These are phyloP conservation scores for Tylopilus rubrobrunneus DNA, from an alignment of 768 basidiomycete genomes.

Conservation along the genomic window DNA sequence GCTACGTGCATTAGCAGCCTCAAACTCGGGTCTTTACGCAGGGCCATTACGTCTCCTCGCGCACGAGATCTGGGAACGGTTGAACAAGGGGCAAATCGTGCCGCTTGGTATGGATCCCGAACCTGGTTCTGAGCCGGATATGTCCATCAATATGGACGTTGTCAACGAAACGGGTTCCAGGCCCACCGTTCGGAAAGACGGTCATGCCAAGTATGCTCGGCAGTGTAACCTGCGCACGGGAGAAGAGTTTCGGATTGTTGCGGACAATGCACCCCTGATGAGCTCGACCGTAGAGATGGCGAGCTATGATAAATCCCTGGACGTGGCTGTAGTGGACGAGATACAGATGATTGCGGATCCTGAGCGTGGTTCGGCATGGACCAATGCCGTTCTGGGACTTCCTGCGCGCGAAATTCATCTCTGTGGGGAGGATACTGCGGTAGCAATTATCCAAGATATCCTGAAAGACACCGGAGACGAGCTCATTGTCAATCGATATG, in stretches of 20 bases:
- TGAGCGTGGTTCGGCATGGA: conserved; percentile 80
- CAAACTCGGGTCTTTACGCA: conserved; percentile 74
- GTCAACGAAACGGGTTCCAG: conserved; percentile 18
- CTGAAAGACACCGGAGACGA: conserved; percentile 80
- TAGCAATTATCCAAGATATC: conserved; percentile 70
- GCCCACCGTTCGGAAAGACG: conserved; percentile 31
- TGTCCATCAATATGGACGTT: conserved; percentile 32
- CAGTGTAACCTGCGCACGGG: conserved; percentile 88
- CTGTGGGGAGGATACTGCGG: conserved; percentile 91
- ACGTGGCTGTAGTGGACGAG: conserved; percentile 94
- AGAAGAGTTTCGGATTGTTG: conserved; percentile 78
- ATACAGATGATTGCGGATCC: conserved; percentile 91
- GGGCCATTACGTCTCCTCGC: conserved; percentile 92
- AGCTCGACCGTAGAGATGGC: conserved; percentile 97
- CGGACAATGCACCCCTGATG: conserved; percentile 48
- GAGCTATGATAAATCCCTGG: conserved; percentile 37
- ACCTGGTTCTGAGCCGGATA: conserved; percentile 35
- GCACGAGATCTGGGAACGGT: conserved; percentile 88
- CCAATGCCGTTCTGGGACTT: conserved; percentile 70
- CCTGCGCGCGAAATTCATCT: conserved; percentile 83
- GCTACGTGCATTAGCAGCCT: conserved; percentile 78
- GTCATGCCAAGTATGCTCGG: conserved; percentile 50
- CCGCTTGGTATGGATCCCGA: conserved; percentile 58
- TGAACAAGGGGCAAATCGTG: conserved; percentile 87
- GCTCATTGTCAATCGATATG: conserved; percentile 73